phyloP scores from a whole-genome alignment of 2,329 filamentous ascomycete genomes.

The Trichoderma sp. region DNA sequence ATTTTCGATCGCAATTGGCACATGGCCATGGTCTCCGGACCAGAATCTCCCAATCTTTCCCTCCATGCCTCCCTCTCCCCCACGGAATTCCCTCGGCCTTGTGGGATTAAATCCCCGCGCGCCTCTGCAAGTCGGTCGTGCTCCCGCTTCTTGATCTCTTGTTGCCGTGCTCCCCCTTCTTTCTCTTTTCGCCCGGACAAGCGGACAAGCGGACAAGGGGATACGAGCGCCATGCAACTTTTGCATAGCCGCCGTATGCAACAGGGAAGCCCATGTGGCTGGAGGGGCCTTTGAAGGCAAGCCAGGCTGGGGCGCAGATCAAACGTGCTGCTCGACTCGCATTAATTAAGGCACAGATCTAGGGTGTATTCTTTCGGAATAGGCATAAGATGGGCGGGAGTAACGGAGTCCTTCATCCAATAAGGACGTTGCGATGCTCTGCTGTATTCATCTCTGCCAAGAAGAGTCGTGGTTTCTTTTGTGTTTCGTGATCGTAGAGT shows the following conservation, averaged over 20 bases:
- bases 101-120: neutral
- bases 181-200: neutral
- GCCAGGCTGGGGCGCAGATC: conserved; percentile 3
- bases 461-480: neutral
- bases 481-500: neutral
- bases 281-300: neutral
- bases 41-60: neutral
- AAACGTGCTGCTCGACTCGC: conserved; percentile 13
- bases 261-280: conserved; percentile 17
- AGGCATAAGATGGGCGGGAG: conserved; percentile 1
- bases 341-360: conserved; percentile 21
- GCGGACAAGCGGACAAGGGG: neutral
- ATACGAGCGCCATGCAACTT: conserved; percentile 11
- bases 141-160: neutral
- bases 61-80: neutral
- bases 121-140: neutral
- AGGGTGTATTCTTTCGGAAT: neutral
- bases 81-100: conserved; percentile 1
- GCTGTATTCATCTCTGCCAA: neutral
- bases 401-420: neutral
- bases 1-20: neutral
- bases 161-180: neutral
- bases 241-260: conserved; percentile 18
- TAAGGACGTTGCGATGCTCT: neutral
- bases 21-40: neutral